phyloP scores from a whole-genome alignment of 1,284 basidiomycete species.

The Pholiota adiposa region DNA sequence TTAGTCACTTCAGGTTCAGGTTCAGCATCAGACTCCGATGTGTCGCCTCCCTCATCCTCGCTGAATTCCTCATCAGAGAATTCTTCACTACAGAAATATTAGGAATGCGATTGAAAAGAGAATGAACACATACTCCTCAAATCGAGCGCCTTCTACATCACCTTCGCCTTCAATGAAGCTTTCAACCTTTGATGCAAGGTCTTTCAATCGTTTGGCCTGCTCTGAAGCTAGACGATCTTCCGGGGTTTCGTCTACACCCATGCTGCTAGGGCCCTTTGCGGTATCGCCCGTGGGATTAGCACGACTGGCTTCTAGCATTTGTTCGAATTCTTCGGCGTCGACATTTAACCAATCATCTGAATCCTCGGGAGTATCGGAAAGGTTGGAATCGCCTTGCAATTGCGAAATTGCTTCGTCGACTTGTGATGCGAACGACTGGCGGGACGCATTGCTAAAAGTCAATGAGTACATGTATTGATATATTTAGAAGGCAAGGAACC shows the following conservation, averaged over 20 bases:
- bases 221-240: conserved; percentile 58
- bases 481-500: conserved; percentile 17
- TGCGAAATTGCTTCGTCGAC: conserved; percentile 67
- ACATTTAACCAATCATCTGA: conserved; percentile 77
- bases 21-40: conserved; percentile 29
- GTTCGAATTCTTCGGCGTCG: conserved; percentile 67
- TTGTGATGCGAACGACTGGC: conserved; percentile 74
- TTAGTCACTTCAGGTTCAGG: conserved; percentile 27
- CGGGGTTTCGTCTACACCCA: conserved; percentile 52
- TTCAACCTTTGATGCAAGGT: conserved; percentile 84
- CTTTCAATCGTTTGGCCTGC: conserved; percentile 72
- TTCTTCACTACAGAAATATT: conserved; percentile 50
- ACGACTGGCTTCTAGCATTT: conserved; percentile 53
- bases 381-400: conserved; percentile 30
- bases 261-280: conserved; percentile 34
- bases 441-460: conserved; percentile 52
- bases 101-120: neutral
- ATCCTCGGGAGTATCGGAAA: conserved; percentile 53
- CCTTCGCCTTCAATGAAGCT: conserved; percentile 88
- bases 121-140: conserved; percentile 75
- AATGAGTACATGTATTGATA: neutral
- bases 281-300: conserved; percentile 26
- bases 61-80: conserved; percentile 60
- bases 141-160: conserved; percentile 83
- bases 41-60: conserved; percentile 47